Evolutionary conservation across 805 yeast species (phyloP).

Genomic region (Pichia kluyveri): DNA sequence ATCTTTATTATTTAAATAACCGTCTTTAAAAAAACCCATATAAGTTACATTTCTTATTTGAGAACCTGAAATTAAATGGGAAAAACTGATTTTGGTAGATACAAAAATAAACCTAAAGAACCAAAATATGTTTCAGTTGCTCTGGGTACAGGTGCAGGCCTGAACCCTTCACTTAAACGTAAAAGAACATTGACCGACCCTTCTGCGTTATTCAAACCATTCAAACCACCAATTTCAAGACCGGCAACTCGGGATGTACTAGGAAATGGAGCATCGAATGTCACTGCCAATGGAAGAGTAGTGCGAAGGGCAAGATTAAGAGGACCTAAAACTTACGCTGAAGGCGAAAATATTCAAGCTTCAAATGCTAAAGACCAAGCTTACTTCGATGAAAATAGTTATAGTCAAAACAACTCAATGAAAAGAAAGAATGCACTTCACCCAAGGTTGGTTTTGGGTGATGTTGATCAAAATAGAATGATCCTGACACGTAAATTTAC

Average conservation of each 20-base stretch:
- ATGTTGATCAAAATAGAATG: slow-evolving; percentile 31
- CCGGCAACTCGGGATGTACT: not conserved
- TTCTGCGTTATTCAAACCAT: slow-evolving; percentile 51
- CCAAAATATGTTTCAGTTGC: slow-evolving; percentile 23
- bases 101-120: slow-evolving; percentile 11
- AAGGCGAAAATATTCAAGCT: slow-evolving; percentile 26
- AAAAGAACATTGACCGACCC: slow-evolving; percentile 47
- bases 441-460: slow-evolving; percentile 40
- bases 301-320: slow-evolving; percentile 22
- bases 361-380: slow-evolving; percentile 12
- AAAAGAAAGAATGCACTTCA: slow-evolving; percentile 52
- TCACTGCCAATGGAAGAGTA: not conserved
- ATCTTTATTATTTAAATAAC: not conserved
- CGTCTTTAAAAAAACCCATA: not conserved
- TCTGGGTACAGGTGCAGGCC: slow-evolving; percentile 64
- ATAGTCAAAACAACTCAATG: slow-evolving; percentile 16
- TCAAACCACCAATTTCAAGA: slow-evolving; percentile 48
- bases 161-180: slow-evolving; percentile 48
- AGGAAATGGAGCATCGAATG: slow-evolving; percentile 1
- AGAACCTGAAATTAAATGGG: not conserved
- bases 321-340: slow-evolving; percentile 34
- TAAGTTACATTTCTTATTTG: too few relatives aligned
- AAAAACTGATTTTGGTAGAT: slow-evolving; percentile 8
- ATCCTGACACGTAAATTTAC: slow-evolving; percentile 42
- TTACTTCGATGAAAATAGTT: slow-evolving; percentile 6